These are phyloP conservation scores for Trichoderma sp. DNA, from an alignment of 2,329 filamentous ascomycete genomes.

Conservation along the genomic window DNA sequence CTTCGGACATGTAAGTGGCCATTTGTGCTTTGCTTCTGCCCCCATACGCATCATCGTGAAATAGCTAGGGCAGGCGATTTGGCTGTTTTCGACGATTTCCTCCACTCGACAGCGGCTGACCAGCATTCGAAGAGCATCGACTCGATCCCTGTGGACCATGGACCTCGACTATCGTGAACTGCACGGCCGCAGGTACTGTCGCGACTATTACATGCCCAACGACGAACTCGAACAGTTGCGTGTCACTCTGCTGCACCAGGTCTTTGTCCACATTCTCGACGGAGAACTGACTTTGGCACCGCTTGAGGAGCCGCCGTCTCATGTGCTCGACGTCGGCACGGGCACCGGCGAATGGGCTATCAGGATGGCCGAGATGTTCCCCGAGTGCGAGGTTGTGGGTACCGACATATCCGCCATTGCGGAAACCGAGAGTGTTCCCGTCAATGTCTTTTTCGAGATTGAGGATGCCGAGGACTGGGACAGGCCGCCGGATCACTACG, in stretches of 20 bases:
- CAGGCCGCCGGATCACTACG: slow-evolving; percentile 53
- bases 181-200: slow-evolving; percentile 64
- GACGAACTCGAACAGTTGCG: slow-evolving; percentile 67
- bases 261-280: slow-evolving; percentile 57
- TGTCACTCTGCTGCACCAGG: slow-evolving; percentile 63
- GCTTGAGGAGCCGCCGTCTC: slow-evolving; percentile 41
- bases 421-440: slow-evolving; percentile 58
- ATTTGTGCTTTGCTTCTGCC: background rate
- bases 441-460: slow-evolving; percentile 62
- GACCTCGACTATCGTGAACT: slow-evolving; percentile 61
- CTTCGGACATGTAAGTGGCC: slow-evolving; percentile 46
- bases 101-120: slow-evolving; percentile 4
- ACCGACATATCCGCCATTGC: slow-evolving; percentile 61
- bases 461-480: slow-evolving; percentile 65
- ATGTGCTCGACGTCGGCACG: slow-evolving; percentile 60
- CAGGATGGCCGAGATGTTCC: slow-evolving; percentile 57
- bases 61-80: background rate
- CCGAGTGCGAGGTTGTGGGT: slow-evolving; percentile 59
- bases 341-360: slow-evolving; percentile 58
- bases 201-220: slow-evolving; percentile 66
- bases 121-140: slow-evolving; percentile 42
- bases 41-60: background rate
- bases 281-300: slow-evolving; percentile 50
- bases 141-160: slow-evolving; percentile 52
- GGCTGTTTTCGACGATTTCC: background rate